Base-by-base conservation (phyloP, 805 yeast species). In the Nakazawaea laoshanensis region DNA sequence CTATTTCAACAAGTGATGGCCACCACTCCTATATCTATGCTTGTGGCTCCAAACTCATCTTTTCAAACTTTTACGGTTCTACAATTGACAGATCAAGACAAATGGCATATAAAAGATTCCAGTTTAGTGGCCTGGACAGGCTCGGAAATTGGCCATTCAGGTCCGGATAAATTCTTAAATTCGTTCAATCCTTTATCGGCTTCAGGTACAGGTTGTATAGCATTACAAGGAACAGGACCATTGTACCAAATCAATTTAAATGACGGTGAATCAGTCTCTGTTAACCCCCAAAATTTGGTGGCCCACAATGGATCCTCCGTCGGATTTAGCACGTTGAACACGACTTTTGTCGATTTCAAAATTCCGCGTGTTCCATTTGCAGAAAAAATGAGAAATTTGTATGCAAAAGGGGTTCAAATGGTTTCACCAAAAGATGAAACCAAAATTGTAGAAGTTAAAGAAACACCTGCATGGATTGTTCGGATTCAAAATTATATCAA, bases 71-170 rank as follows among this genome's bases (percentile, higher is more conserved):
- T 60, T 38, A 41, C 61, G 1, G 47, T 61, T 1, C 38, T 65
- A 3, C 49, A 56, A 4, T 36, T 57, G 3, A 42, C 45, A 3
- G 30, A 34, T 2, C 45, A 44, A 9, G 26, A 37, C 11, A 67
- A 74, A 74, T 44, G 44, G 5, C 49, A 67, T 12, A 29, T 53
- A 13, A 57, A 52, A 20, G 55, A 56, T 29, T 49, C 53, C 10
- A 50, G 49, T 33, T 38, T 69, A 8, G 50, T 67, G 9, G 70
- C 73, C 5, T 69, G 74, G 74, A 52, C 67, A 1, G n/a, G n/a
- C n/a, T n/a, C n/a, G n/a, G n/a, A n/a, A n/a, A n/a, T n/a, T n/a
- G n/a, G n/a, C n/a, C n/a, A n/a, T n/a, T n/a, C n/a, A n/a, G n/a
- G n/a, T n/a, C n/a, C n/a, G n/a, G 74, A 71, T 1, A 32, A 34